Conservation (phyloP, 1,139 yeast species). For the Hansenula sp. region DNA sequence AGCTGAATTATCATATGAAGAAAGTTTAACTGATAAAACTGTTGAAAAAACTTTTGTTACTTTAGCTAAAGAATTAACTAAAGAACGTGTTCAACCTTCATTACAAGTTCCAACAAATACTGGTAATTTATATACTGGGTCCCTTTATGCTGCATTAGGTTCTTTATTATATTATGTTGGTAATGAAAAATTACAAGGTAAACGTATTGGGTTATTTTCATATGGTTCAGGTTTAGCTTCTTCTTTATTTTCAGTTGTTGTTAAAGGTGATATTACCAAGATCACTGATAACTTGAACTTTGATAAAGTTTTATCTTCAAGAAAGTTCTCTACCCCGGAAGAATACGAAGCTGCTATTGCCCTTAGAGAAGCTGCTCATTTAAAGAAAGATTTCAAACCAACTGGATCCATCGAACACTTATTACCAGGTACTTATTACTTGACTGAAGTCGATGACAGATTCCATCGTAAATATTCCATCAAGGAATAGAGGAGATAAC, state of each 20-base stretch:
- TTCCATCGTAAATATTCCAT: constrained; percentile 76
- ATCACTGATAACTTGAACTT: constrained; percentile 67
- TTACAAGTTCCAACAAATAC: constrained; percentile 90
- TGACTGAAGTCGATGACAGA: constrained; percentile 80
- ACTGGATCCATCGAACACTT: constrained; percentile 71
- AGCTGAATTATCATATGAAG: constrained; percentile 64
- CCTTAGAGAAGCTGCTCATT: constrained; percentile 75
- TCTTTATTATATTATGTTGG: constrained; percentile 78
- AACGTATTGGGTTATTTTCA: constrained; percentile 90
- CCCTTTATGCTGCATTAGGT: constrained; percentile 82
- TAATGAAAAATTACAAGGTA: constrained; percentile 65
- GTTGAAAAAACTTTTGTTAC: constrained; percentile 84
- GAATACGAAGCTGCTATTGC: constrained; percentile 79
- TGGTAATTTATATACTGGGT: constrained; percentile 98
- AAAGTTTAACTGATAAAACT: constrained; percentile 71
- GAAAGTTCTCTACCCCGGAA: constrained; percentile 67
- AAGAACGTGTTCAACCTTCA: constrained; percentile 74
- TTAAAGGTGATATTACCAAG: constrained; percentile 74
- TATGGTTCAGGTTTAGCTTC: constrained; percentile 99
- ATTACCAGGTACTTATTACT: constrained; percentile 76
- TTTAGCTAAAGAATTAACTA: constrained; percentile 67
- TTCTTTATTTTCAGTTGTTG: constrained; percentile 73
- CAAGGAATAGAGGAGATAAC: constrained; percentile 38
- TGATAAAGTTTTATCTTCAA: constrained; percentile 62
- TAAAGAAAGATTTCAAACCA: constrained; percentile 77